These are phyloP conservation scores for Quercus bicolor DNA, from an alignment of 306 rosid genomes.

Conservation along the genomic window DNA sequence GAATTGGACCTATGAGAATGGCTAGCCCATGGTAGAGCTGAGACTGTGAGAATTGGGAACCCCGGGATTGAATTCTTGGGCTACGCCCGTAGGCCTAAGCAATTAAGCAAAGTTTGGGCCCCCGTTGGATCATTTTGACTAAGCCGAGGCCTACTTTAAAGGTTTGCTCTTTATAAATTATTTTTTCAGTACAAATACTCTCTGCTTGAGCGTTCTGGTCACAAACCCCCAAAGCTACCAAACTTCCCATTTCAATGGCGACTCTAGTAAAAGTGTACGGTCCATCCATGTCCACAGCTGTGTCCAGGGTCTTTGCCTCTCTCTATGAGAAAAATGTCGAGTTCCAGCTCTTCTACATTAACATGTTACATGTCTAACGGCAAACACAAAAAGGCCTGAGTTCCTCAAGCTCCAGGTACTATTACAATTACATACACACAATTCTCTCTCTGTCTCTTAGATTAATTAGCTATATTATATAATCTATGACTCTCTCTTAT, in stretches of 20 bases:
- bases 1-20: not conserved
- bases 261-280: conserved; percentile 73
- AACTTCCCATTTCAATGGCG: conserved; percentile 36
- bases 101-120: not conserved
- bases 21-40: too few relatives aligned
- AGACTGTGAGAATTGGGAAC: not conserved
- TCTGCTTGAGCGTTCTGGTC: too few relatives aligned
- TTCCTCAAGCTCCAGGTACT: conserved; percentile 68
- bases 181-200: too few relatives aligned
- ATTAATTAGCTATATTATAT: not conserved
- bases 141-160: not conserved
- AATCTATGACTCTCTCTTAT: not conserved
- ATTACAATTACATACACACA: not conserved
- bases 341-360: conserved; percentile 54
- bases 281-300: conserved; percentile 69
- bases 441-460: not conserved
- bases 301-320: conserved; percentile 76
- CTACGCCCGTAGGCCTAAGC: not conserved
- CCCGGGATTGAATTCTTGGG: too few relatives aligned
- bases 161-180: not conserved
- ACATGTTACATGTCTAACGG: conserved; percentile 57
- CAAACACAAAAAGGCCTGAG: conserved; percentile 63
- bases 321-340: conserved; percentile 64
- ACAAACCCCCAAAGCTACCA: not conserved
- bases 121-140: not conserved